Conservation (phyloP, 768 basidiomycete genomes). For the Strobilomyces dryophilus region DNA sequence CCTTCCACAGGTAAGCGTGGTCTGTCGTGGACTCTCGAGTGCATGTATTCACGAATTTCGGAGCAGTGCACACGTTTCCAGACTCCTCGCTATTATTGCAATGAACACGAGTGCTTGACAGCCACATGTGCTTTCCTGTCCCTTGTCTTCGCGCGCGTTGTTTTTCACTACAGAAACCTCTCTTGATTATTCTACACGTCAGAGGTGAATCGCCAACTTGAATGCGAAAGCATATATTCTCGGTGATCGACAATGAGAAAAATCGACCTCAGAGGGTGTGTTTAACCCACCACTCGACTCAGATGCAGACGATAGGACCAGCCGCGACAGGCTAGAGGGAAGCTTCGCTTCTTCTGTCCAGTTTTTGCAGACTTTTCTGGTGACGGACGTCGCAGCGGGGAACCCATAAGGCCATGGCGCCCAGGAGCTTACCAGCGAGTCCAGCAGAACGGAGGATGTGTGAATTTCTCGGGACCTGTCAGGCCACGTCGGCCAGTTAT, state of each 20-base stretch:
- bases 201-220: too few relatives aligned
- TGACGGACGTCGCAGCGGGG: too few relatives aligned
- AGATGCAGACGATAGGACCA: neutral
- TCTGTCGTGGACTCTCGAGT: too few relatives aligned
- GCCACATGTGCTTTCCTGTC: neutral
- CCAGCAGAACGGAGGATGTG: too few relatives aligned
- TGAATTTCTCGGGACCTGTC: too few relatives aligned
- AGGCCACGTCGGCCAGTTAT: too few relatives aligned
- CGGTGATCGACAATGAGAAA: neutral
- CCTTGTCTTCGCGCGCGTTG: neutral
- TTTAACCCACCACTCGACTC: too few relatives aligned
- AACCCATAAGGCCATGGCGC: too few relatives aligned
- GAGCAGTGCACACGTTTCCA: constrained; percentile 5
- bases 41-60: neutral
- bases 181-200: neutral
- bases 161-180: neutral
- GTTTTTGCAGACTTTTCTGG: too few relatives aligned
- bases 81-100: constrained; percentile 3
- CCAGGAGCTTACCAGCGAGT: too few relatives aligned
- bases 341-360: too few relatives aligned
- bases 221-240: constrained; percentile 7
- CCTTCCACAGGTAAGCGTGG: neutral
- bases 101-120: neutral
- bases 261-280: neutral
- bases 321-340: too few relatives aligned